phyloP scores from a whole-genome alignment of 176 grass and related monocot species.

The Phoenix dactylifera region DNA sequence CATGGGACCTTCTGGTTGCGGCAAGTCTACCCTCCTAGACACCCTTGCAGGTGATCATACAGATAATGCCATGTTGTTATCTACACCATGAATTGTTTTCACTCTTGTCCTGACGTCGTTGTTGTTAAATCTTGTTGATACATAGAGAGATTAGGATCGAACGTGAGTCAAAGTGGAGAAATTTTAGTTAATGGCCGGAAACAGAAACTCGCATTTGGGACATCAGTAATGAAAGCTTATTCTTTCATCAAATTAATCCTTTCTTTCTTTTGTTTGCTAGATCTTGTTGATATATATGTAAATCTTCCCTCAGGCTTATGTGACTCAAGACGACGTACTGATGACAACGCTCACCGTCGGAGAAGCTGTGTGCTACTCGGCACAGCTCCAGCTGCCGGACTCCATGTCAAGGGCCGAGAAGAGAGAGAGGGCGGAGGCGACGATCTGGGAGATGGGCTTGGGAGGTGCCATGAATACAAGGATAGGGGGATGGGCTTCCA shows the following conservation, averaged over 20 bases:
- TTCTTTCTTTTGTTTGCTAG: not conserved
- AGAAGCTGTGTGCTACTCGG: constrained; percentile 72
- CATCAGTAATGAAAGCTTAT: constrained; percentile 48
- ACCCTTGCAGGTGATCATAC: constrained; percentile 52
- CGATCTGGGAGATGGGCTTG: constrained; percentile 73
- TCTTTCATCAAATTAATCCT: not conserved
- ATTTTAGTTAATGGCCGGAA: constrained; percentile 68
- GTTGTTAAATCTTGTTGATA: too few species aligned
- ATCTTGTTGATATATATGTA: too few species aligned
- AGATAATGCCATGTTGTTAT: not conserved
- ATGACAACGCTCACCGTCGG: constrained; percentile 83
- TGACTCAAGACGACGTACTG: constrained; percentile 89
- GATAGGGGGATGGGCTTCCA: constrained; percentile 64
- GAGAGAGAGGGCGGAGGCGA: constrained; percentile 65
- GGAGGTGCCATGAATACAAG: constrained; percentile 51
- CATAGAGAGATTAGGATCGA: constrained; percentile 52
- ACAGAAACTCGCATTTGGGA: constrained; percentile 62
- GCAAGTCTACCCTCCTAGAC: constrained; percentile 92
- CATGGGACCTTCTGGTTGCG: constrained; percentile 94
- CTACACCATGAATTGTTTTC: not conserved
- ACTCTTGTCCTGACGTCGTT: not conserved
- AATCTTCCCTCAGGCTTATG: constrained; percentile 48
- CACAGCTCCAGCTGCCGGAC: constrained; percentile 60
- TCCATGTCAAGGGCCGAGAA: constrained; percentile 42
- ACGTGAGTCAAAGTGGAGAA: constrained; percentile 55